These are phyloP conservation scores for Fagopyrum tataricum DNA, from an alignment of 148 eudicot genomes.

Conservation along the genomic window DNA sequence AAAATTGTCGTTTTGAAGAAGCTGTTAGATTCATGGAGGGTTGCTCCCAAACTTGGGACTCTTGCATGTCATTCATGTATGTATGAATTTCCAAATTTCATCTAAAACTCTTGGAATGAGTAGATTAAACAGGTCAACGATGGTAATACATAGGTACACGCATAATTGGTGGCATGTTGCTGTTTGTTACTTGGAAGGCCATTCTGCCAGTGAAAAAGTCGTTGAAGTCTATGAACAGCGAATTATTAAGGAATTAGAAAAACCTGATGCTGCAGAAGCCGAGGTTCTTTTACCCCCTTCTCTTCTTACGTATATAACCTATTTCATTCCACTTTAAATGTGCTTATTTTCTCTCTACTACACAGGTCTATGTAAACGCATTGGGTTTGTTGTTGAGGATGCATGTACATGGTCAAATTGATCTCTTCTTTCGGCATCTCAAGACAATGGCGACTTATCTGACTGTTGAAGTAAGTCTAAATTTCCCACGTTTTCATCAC, in stretches of 20 bases:
- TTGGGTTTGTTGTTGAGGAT: slow-evolving; percentile 67
- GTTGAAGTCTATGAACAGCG: slow-evolving; percentile 61
- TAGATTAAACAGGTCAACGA: background rate
- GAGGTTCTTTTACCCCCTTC: slow-evolving; percentile 38
- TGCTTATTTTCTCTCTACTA: slow-evolving; percentile 9
- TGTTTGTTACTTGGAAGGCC: slow-evolving; percentile 83
- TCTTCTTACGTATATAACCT: slow-evolving; percentile 7
- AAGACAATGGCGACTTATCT: slow-evolving; percentile 44
- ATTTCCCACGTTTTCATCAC: too few relatives aligned
- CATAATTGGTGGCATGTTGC: slow-evolving; percentile 99
- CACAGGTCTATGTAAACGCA: slow-evolving; percentile 78
- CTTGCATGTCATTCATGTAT: slow-evolving; percentile 70
- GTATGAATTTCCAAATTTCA: slow-evolving; percentile 11
- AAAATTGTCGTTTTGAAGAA: slow-evolving; percentile 67
- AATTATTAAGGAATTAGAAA: slow-evolving; percentile 66
- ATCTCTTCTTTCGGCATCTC: slow-evolving; percentile 42
- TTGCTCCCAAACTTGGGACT: slow-evolving; percentile 57
- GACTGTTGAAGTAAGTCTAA: slow-evolving; percentile 55
- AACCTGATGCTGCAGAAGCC: slow-evolving; percentile 45
- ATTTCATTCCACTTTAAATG: background rate
- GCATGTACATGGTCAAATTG: slow-evolving; percentile 50
- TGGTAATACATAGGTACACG: slow-evolving; percentile 46
- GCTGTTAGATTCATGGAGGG: slow-evolving; percentile 86
- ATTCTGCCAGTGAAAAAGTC: slow-evolving; percentile 48
- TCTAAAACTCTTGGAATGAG: background rate